phyloP scores from a whole-genome alignment of 2,329 filamentous ascomycete species.

The Passalora sequoiae region DNA sequence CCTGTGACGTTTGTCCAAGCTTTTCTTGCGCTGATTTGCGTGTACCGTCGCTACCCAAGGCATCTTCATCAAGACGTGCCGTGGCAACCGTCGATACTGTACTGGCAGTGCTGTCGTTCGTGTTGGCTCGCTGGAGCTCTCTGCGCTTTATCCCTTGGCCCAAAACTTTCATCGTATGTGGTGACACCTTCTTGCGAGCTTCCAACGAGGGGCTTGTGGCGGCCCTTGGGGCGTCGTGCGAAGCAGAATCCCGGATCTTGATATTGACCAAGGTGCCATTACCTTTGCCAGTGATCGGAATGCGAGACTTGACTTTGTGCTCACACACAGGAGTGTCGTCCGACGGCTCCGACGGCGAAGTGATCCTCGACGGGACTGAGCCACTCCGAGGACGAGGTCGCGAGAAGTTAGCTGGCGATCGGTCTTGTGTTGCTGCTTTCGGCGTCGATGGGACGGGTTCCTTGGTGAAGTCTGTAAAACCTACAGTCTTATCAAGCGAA shows the following conservation, averaged over 20 bases:
- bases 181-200: conserved; percentile 8
- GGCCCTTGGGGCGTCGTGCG: neutral
- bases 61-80: neutral
- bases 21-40: neutral
- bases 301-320: conserved; percentile 24
- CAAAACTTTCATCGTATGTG: conserved; percentile 24
- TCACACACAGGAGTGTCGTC: conserved; percentile 1
- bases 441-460: neutral
- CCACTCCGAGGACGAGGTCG: conserved; percentile 18
- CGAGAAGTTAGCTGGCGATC: conserved; percentile 28
- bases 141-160: conserved; percentile 26
- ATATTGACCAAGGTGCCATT: conserved; percentile 25
- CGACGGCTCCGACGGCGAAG: conserved; percentile 2
- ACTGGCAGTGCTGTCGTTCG: conserved; percentile 16
- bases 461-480: conserved; percentile 1
- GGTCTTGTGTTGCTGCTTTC: conserved; percentile 20
- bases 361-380: neutral
- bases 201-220: conserved; percentile 10
- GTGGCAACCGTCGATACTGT: conserved; percentile 8
- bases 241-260: conserved; percentile 12
- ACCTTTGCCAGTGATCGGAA: conserved; percentile 26
- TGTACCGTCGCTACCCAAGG: neutral
- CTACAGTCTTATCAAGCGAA: neutral
- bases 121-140: conserved; percentile 19
- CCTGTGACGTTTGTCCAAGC: neutral